Base-by-base conservation (phyloP, 2,329 filamentous ascomycete species). In the Kalmusia sp. region DNA sequence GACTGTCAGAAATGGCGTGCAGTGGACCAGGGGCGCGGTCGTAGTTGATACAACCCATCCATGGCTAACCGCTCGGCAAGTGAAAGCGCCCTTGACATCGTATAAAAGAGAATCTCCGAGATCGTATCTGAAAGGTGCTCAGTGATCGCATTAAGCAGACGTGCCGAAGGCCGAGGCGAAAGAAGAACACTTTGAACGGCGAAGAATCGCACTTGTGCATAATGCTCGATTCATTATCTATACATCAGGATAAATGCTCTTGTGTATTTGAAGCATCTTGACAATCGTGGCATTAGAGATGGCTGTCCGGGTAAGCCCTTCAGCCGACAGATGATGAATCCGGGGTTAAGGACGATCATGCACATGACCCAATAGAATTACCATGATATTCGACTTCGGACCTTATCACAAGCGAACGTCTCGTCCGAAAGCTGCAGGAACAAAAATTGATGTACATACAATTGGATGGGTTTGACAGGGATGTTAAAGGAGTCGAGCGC, bases 371-470 rank as follows among this genome's bases (percentile, higher is more conserved):
- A 49, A 37, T 43, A 6, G 28, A 12, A 38, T n/a, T n/a, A 40
- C 14, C 19, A 17, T 27, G 12, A 40, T 40, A 33, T n/a, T 41
- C 19, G 35, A 15, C 33, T n/a, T 30, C 9, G 9, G 8, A 12
- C 27, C 33, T 34, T 47, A 51, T 41, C 47, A 47, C 35, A 39
- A 41, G 31, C 38, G 44, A 22, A 30, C n/a, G 8, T 43, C 45
- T 34, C 30, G 35, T 31, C 28, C 41, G 35, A 51, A 38, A 43
- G 49, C n/a, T 44, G 44, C 40, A 55, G 52, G 52, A 22, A 51
- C 52, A 34, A 25, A 45, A 40, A 14, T 28, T 15, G n/a, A 11
- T 25, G 25, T 19, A 25, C 5, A 45, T 30, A 25, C 19, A 17
- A 51, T 49, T 48, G 49, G 43, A 25, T 24, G 25, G 30, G 41